Evolutionary conservation across 2,329 filamentous ascomycete species (phyloP).

Genomic region (Alternaria novae-zelandiae): DNA sequence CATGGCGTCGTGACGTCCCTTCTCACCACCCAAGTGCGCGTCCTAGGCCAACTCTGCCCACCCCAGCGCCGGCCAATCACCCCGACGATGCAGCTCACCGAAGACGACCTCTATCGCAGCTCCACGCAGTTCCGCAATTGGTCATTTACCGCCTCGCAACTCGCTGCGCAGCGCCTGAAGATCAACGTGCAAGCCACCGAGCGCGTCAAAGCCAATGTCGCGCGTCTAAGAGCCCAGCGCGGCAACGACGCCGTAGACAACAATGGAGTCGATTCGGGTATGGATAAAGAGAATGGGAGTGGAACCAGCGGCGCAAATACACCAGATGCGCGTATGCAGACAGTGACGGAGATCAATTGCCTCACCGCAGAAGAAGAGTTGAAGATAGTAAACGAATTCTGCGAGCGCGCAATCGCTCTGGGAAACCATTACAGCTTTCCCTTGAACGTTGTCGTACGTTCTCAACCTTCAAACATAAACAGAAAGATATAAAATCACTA

Average conservation of each 20-base stretch:
- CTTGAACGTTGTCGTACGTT: constrained; percentile 63
- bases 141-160: constrained; percentile 81
- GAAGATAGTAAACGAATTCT: constrained; percentile 81
- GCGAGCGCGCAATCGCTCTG: constrained; percentile 62
- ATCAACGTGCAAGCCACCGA: constrained; percentile 82
- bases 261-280: constrained; percentile 5
- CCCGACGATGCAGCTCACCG: constrained; percentile 64
- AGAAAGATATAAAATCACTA: not conserved
- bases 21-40: not conserved
- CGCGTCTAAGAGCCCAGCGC: constrained; percentile 53
- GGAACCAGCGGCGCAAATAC: constrained; percentile 37
- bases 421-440: constrained; percentile 67
- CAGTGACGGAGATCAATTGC: constrained; percentile 68
- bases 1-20: constrained; percentile 6
- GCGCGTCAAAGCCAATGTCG: constrained; percentile 65
- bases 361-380: constrained; percentile 84
- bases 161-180: constrained; percentile 73
- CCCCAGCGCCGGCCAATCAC: constrained; percentile 11
- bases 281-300: constrained; percentile 45
- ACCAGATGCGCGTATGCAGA: constrained; percentile 23
- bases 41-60: not conserved
- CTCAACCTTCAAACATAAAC: not conserved
- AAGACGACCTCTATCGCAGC: constrained; percentile 88
- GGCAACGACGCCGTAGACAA: constrained; percentile 38
- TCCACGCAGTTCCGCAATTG: constrained; percentile 91